phyloP scores from a whole-genome alignment of 805 yeast species.

The Lipomyces sp. region DNA sequence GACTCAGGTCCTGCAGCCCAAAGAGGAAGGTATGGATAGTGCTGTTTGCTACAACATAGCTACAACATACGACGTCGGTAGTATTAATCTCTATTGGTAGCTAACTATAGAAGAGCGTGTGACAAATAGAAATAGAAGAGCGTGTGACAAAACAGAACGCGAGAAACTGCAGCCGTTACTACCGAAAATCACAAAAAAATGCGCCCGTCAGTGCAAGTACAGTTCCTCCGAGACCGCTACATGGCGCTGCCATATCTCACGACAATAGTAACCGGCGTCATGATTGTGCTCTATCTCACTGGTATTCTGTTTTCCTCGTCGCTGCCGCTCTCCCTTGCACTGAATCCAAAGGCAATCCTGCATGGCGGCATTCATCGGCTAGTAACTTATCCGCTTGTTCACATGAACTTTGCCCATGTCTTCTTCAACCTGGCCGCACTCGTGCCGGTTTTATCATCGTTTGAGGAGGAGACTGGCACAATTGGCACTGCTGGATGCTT shows the following conservation, averaged over 20 bases:
- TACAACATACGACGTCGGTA: background rate
- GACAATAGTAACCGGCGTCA: conserved; percentile 6
- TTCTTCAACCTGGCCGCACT: conserved; percentile 35
- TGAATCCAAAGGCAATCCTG: conserved; percentile 19
- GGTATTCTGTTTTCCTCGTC: conserved; percentile 8
- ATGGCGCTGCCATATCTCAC: conserved; percentile 33
- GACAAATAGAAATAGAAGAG: too few relatives aligned
- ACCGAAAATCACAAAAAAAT: background rate
- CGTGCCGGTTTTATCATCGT: conserved; percentile 33
- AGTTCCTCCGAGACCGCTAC: conserved; percentile 23
- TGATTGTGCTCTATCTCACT: conserved; percentile 10
- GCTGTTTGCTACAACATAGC: background rate
- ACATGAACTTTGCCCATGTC: conserved; percentile 30
- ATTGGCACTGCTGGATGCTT: conserved; percentile 35
- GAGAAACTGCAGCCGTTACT: too few relatives aligned
- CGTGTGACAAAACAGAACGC: too few relatives aligned
- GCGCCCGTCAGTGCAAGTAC: conserved; percentile 20
- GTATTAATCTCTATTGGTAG: background rate
- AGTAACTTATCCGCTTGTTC: conserved; percentile 37
- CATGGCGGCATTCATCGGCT: conserved; percentile 33
- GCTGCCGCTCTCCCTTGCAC: conserved; percentile 15
- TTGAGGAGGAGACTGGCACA: conserved; percentile 38
- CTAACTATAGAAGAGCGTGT: background rate
- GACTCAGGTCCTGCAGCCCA: background rate
- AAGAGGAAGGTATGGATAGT: background rate